phyloP scores from a whole-genome alignment of 2,329 filamentous ascomycete species.

The Trichoderma semiorbis region DNA sequence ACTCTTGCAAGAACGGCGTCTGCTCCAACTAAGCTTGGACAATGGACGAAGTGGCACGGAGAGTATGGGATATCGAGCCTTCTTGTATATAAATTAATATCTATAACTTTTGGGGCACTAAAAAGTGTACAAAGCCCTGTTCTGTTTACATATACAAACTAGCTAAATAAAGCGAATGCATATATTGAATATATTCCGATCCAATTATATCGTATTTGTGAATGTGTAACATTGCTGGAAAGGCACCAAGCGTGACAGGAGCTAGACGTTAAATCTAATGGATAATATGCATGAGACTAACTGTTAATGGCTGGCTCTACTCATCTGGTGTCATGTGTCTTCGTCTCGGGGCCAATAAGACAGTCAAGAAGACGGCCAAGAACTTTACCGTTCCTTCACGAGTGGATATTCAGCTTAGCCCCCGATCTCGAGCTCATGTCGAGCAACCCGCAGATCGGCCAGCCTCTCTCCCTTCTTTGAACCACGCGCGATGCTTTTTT shows the following conservation, averaged over 20 bases:
- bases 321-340: background rate
- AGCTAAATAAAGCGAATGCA: background rate
- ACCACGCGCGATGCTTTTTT: background rate
- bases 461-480: background rate
- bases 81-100: slow-evolving; percentile 11
- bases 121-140: background rate
- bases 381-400: background rate
- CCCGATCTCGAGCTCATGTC: background rate
- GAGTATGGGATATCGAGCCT: background rate
- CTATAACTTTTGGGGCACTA: background rate
- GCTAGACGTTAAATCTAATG: background rate
- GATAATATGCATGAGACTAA: background rate
- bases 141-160: background rate
- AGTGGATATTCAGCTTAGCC: background rate
- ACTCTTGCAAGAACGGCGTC: slow-evolving; percentile 10
- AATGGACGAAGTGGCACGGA: background rate
- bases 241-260: background rate
- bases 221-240: background rate
- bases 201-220: background rate
- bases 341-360: background rate
- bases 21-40: slow-evolving; percentile 1
- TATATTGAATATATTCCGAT: background rate
- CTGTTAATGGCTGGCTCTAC: background rate
- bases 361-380: background rate
- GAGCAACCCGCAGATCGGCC: background rate